These are phyloP conservation scores for Boletus fagicola DNA, from an alignment of 768 basidiomycete genomes.

Conservation along the genomic window DNA sequence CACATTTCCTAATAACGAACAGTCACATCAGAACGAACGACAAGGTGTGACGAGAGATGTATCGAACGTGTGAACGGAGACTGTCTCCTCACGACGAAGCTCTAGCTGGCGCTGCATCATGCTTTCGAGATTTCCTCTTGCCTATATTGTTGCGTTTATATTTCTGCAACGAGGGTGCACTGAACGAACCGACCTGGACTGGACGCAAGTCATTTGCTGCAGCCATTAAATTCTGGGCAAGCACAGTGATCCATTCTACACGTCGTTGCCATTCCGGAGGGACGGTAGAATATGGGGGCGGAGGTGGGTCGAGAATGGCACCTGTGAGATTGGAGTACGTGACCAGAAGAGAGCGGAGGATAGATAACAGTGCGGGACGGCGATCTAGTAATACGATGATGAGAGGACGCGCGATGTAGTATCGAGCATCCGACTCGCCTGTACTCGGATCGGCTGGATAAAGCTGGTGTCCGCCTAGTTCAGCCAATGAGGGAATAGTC, in stretches of 20 bases:
- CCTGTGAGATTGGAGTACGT: slow-evolving; percentile 74
- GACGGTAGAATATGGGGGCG: slow-evolving; percentile 40
- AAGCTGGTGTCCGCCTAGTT: slow-evolving; percentile 75
- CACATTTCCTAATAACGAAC: slow-evolving; percentile 57
- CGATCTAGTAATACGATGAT: slow-evolving; percentile 52
- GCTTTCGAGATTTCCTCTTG: slow-evolving; percentile 73
- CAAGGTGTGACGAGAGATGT: background rate
- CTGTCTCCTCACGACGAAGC: slow-evolving; percentile 69
- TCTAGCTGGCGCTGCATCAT: slow-evolving; percentile 83
- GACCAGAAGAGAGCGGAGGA: slow-evolving; percentile 75
- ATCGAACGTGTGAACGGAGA: slow-evolving; percentile 63
- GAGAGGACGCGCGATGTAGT: background rate
- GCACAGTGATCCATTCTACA: slow-evolving; percentile 76
- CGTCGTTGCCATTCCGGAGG: slow-evolving; percentile 72
- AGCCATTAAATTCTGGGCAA: slow-evolving; percentile 85
- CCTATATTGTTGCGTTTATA: slow-evolving; percentile 41
- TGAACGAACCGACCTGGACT: slow-evolving; percentile 60
- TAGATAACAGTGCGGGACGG: slow-evolving; percentile 66
- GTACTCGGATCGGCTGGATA: slow-evolving; percentile 71
- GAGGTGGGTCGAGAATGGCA: slow-evolving; percentile 66
- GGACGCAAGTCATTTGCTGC: slow-evolving; percentile 88
- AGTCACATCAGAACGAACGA: slow-evolving; percentile 8
- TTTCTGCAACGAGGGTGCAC: background rate
- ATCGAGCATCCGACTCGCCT: slow-evolving; percentile 43
- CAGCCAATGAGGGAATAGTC: slow-evolving; percentile 75